These are phyloP conservation scores for Malassezia globosa DNA, from an alignment of 1,284 basidiomycete genomes.

Conservation along the genomic window DNA sequence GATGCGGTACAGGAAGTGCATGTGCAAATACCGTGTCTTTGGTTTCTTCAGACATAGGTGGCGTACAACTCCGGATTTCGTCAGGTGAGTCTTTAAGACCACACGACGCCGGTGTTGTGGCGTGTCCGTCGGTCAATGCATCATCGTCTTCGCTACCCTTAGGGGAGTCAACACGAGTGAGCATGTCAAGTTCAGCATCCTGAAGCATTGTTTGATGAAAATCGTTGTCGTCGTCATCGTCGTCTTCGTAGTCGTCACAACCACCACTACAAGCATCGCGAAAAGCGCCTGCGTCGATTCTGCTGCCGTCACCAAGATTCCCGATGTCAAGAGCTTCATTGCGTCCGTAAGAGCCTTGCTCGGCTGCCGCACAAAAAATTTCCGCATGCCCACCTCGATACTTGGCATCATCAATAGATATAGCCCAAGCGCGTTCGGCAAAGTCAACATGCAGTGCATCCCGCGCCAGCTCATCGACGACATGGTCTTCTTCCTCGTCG, in stretches of 20 bases:
- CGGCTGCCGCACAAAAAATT: background rate
- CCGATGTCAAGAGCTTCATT: background rate
- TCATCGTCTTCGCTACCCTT: slow-evolving; percentile 6
- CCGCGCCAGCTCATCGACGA: slow-evolving; percentile 2
- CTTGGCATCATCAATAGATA: background rate
- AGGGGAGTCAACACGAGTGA: slow-evolving; percentile 20
- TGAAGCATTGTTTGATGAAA: slow-evolving; percentile 42
- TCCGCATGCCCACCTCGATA: background rate
- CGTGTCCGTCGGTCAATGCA: slow-evolving; percentile 8
- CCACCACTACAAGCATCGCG: no score
- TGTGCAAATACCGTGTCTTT: slow-evolving; percentile 31
- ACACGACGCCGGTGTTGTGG: slow-evolving; percentile 7
- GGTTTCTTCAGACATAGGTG: background rate
- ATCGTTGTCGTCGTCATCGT: slow-evolving; percentile 36
- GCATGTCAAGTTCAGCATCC: slow-evolving; percentile 29
- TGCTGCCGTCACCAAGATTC: background rate
- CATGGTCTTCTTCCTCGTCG: slow-evolving; percentile 1
- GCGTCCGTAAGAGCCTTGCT: no score
- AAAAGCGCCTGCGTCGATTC: no score
- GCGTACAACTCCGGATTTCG: slow-evolving; percentile 2
- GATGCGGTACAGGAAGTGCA: slow-evolving; percentile 29
- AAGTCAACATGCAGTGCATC: slow-evolving; percentile 4
- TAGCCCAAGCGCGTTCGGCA: slow-evolving; percentile 9
- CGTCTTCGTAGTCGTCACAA: slow-evolving; percentile 1
- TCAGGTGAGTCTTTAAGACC: background rate